phyloP scores from a whole-genome alignment of 176 grass and related monocot species.

The Avena atlantica region DNA sequence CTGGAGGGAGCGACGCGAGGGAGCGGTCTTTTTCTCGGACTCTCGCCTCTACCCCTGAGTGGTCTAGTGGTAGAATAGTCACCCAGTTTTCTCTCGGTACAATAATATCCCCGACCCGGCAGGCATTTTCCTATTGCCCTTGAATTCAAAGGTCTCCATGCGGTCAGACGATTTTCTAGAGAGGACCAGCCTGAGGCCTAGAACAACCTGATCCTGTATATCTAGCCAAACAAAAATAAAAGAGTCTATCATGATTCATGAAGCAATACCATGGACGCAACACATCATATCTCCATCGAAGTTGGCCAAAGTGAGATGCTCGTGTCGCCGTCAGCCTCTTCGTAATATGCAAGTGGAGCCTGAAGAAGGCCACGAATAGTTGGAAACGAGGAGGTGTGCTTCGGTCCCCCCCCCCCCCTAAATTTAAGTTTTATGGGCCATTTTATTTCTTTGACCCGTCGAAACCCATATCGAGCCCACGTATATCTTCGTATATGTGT shows the following conservation, averaged over 20 bases:
- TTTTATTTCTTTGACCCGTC: too few relatives aligned
- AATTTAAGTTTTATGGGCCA: too few relatives aligned
- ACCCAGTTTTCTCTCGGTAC: too few relatives aligned
- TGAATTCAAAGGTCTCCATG: not conserved
- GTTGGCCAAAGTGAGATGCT: slow-evolving; percentile 1
- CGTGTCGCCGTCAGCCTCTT: not conserved
- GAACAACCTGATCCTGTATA: not conserved
- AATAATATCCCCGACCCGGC: not conserved
- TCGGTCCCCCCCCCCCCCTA: too few relatives aligned
- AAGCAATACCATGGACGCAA: not conserved
- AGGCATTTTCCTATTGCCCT: not conserved
- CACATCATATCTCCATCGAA: not conserved
- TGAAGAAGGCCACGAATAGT: not conserved
- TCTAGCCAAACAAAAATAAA: not conserved
- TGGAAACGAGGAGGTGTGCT: not conserved
- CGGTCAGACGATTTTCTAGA: not conserved
- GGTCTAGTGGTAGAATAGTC: too few relatives aligned
- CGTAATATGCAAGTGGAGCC: not conserved
- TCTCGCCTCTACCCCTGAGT: too few relatives aligned
- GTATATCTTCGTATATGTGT: too few relatives aligned
- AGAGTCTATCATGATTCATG: not conserved
- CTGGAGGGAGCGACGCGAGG: too few relatives aligned
- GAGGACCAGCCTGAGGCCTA: not conserved
- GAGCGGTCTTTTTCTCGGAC: too few relatives aligned
- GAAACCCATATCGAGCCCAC: too few relatives aligned